phyloP scores from a whole-genome alignment of 1,284 basidiomycete species.

The Fomitiporia mediterranea region DNA sequence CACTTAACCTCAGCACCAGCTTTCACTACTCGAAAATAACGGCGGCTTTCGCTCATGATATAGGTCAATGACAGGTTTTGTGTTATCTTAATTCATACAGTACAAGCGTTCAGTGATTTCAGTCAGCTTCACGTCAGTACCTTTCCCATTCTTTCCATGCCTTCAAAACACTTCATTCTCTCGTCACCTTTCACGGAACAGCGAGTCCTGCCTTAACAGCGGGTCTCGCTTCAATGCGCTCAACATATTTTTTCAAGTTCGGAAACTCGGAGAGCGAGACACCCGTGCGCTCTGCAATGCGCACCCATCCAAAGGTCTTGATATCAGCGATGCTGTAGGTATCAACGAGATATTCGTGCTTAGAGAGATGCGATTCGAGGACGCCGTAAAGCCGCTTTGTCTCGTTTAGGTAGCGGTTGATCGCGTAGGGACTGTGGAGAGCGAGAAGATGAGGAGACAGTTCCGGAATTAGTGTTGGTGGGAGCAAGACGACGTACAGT shows the following conservation, averaged over 20 bases:
- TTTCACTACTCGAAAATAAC: no score
- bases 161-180: no score
- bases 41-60: no score
- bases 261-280: slow-evolving; percentile 57
- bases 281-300: slow-evolving; percentile 40
- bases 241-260: slow-evolving; percentile 46
- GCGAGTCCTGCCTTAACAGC: slow-evolving; percentile 27
- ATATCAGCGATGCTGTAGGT: slow-evolving; percentile 66
- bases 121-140: no score
- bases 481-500: slow-evolving; percentile 57
- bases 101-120: no score
- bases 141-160: no score
- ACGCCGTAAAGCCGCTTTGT: slow-evolving; percentile 75
- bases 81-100: no score
- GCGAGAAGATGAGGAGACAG: background rate
- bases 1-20: no score
- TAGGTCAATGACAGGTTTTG: no score
- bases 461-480: background rate
- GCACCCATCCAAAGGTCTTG: slow-evolving; percentile 56
- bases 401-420: slow-evolving; percentile 60
- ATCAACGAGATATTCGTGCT: slow-evolving; percentile 66
- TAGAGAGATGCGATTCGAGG: slow-evolving; percentile 62
- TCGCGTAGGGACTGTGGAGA: slow-evolving; percentile 15
- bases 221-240: slow-evolving; percentile 26
- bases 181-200: no score